phyloP scores from a whole-genome alignment of 2,329 filamentous ascomycete genomes.

The Hypoxylon sp. region DNA sequence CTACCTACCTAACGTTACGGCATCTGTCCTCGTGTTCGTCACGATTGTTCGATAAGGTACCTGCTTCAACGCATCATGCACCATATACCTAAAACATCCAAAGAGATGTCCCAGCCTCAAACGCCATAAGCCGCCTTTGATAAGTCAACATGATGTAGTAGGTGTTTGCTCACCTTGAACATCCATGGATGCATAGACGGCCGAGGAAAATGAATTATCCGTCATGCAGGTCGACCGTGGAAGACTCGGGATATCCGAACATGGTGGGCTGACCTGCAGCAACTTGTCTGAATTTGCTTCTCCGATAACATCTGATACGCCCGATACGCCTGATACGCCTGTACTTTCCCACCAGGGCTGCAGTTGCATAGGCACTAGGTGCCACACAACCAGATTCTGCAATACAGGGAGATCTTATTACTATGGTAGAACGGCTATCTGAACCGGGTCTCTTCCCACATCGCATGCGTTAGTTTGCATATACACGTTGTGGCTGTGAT shows the following conservation, averaged over 20 bases:
- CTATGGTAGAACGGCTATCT: constrained; percentile 26
- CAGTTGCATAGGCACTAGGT: constrained; percentile 33
- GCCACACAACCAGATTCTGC: constrained; percentile 34
- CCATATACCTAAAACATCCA: constrained; percentile 17
- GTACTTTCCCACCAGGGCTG: constrained; percentile 27
- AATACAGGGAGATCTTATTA: constrained; percentile 45
- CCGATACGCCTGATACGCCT: constrained; percentile 25
- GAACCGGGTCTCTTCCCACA: constrained; percentile 32
- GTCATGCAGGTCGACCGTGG: constrained; percentile 38
- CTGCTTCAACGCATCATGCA: constrained; percentile 7
- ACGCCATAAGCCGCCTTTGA: constrained; percentile 28
- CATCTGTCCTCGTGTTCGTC: constrained; percentile 12
- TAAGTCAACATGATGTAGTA: constrained; percentile 10
- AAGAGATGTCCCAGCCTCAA: constrained; percentile 19
- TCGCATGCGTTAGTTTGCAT: constrained; percentile 33
- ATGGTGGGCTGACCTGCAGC: constrained; percentile 52
- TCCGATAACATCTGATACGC: constrained; percentile 31
- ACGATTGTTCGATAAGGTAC: constrained; percentile 3
- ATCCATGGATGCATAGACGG: constrained; percentile 11
- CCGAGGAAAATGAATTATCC: constrained; percentile 41
- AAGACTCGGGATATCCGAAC: constrained; percentile 48
- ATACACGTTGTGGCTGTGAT: constrained; percentile 34
- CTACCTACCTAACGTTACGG: background rate
- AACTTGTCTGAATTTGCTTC: constrained; percentile 32
- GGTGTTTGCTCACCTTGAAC: constrained; percentile 2